These are phyloP conservation scores for Phyllosticta capitalensis DNA, from an alignment of 2,329 filamentous ascomycete genomes.

Conservation along the genomic window DNA sequence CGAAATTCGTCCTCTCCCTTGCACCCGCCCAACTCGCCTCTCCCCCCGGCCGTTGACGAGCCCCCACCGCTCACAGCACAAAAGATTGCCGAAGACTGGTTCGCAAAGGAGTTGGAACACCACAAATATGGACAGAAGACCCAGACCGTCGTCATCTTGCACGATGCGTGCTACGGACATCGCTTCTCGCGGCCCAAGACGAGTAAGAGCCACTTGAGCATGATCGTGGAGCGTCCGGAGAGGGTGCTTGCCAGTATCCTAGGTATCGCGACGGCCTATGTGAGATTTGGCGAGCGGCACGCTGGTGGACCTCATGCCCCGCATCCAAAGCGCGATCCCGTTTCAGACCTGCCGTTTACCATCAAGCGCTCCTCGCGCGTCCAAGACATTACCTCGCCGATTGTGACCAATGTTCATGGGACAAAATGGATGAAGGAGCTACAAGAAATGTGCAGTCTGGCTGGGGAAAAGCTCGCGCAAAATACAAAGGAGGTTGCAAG, in stretches of 20 bases:
- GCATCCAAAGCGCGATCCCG: conserved; percentile 50
- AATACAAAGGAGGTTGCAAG: conserved; percentile 71
- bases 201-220: conserved; percentile 58
- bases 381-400: conserved; percentile 61
- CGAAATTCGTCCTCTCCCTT: conserved; percentile 31
- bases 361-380: conserved; percentile 71
- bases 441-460: conserved; percentile 70
- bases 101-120: conserved; percentile 56
- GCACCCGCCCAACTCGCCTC: conserved; percentile 28
- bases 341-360: conserved; percentile 63
- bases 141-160: conserved; percentile 72
- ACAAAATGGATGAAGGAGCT: conserved; percentile 89
- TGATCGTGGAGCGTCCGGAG: conserved; percentile 90
- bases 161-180: conserved; percentile 93
- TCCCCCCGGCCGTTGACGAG: conserved; percentile 28
- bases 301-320: conserved; percentile 59
- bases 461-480: conserved; percentile 66
- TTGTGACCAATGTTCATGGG: conserved; percentile 86
- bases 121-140: conserved; percentile 38
- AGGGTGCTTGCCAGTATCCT: conserved; percentile 74
- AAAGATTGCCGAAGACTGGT: conserved; percentile 57
- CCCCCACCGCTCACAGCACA: conserved; percentile 40
- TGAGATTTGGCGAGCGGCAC: conserved; percentile 77
- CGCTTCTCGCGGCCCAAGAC: conserved; percentile 77
- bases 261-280: conserved; percentile 78